Conservation (phyloP, 305 asterid species). For the Andrographis paniculata region DNA sequence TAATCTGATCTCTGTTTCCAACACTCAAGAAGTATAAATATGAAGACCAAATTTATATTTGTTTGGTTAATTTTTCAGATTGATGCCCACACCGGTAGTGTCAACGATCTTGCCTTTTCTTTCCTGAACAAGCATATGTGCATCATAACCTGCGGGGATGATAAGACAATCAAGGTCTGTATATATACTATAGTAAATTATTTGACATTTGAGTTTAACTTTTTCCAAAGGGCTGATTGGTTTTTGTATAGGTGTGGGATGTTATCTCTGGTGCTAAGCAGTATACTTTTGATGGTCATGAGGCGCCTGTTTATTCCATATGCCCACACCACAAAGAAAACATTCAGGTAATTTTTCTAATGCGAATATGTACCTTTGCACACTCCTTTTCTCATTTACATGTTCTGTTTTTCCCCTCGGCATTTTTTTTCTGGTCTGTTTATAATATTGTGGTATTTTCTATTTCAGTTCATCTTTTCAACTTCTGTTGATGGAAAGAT, state of each 20-base stretch:
- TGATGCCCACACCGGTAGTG: constrained; percentile 62
- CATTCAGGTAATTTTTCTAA: constrained; percentile 42
- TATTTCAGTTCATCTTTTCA: constrained; percentile 36
- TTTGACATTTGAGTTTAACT: constrained; percentile 7
- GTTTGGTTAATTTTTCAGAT: constrained; percentile 35
- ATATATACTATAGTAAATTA: constrained; percentile 1
- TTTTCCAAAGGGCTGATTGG: constrained; percentile 14
- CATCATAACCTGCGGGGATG: constrained; percentile 70
- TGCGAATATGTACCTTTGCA: no score
- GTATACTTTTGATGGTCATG: constrained; percentile 53
- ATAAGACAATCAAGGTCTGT: constrained; percentile 54
- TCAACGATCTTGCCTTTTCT: constrained; percentile 60
- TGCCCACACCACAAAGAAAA: constrained; percentile 51
- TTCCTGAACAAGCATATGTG: constrained; percentile 42
- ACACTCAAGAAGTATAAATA: not conserved
- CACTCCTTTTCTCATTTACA: no score
- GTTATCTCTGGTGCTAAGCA: constrained; percentile 44
- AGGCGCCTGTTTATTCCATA: constrained; percentile 61
- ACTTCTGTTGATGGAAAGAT: constrained; percentile 43
- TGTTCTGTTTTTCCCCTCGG: not conserved
- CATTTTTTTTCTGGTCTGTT: constrained; percentile 3
- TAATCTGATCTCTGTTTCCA: constrained; percentile 1
- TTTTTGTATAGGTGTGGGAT: constrained; percentile 55
- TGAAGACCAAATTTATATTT: constrained; percentile 11
- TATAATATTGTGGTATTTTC: constrained; percentile 5